Evolutionary conservation across 2,329 filamentous ascomycete genomes (phyloP), one percentile per base, ranked within the genome.

Genomic region (Fusarium metavorans): DNA sequence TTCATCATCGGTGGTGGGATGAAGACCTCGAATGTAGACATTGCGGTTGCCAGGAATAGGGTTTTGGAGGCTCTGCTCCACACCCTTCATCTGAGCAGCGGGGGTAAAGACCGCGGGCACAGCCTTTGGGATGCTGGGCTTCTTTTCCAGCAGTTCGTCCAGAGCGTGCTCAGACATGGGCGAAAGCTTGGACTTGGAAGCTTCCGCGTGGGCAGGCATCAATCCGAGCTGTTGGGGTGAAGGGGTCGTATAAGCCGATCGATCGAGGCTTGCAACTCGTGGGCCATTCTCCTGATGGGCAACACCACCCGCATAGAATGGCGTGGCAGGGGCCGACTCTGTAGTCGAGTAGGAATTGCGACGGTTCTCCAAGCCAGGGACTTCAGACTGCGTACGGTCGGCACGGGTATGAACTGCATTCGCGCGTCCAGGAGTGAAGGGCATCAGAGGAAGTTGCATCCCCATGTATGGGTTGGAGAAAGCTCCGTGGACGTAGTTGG

Each of bases 1-100:
- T 59, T 97, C 94, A 80, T 99, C 97, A 58, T 97, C 97, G 1
- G 96, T 99, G 78, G 97, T 96, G 0, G 97, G 96, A 74, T 97
- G 94, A 72, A 99, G 92, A 20, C 97, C 97, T 71, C 97, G 94
- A 74, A 99, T 98, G 87, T 99, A 99, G 75, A 99, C 96, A 80
- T 99, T 99, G 73, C 95, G 97, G 81, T 98, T 98, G 52, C 95
- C 95, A 57, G 94, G 86, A 67, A 92, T 97, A 68, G 95, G 93
- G 80, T 98, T 98, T 84, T 98, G 94, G 58, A 99, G 88, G 80
- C 95, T 97, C 83, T 98, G 95, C 74, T 98, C 96, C 32, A 98
- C 90, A 48, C 94, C 95, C 88, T 98, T 94, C 85, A 94, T 91
- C 79, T 93, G 94, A 67, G 96, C 95, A 27, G 92, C 92, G 32